Evolutionary conservation across 2,329 filamentous ascomycete species (phyloP).

Genomic region (Didymella pinodella): DNA sequence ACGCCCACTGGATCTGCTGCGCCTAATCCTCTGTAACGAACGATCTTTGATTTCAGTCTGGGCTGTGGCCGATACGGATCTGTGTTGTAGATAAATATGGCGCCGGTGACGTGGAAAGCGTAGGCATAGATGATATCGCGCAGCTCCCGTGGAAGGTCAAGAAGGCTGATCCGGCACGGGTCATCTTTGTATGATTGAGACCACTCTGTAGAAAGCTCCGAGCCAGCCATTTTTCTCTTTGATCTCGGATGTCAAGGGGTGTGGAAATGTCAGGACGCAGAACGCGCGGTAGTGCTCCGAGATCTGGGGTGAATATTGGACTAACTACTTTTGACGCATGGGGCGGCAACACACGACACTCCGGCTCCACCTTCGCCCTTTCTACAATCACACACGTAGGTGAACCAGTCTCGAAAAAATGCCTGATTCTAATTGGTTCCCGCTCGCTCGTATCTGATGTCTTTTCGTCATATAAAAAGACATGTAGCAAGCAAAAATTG

Average conservation of each 20-base stretch:
- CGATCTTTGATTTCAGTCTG: conserved; percentile 26
- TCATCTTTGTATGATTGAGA: conserved; percentile 30
- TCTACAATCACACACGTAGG: background rate
- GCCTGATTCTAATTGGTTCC: no score
- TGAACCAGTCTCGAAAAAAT: no score
- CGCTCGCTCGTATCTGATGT: background rate
- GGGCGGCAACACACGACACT: conserved; percentile 2
- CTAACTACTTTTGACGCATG: conserved; percentile 11
- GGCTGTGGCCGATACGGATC: conserved; percentile 24
- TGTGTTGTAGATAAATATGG: conserved; percentile 39
- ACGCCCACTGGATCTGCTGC: conserved; percentile 35
- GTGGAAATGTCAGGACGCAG: background rate
- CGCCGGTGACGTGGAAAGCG: conserved; percentile 35
- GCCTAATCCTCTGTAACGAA: conserved; percentile 36
- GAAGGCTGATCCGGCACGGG: conserved; percentile 27
- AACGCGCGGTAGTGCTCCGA: background rate
- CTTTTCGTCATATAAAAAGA: conserved; percentile 5
- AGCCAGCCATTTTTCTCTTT: background rate
- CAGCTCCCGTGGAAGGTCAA: conserved; percentile 46
- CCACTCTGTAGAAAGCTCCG: conserved; percentile 27
- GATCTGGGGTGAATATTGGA: conserved; percentile 8
- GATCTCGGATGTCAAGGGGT: background rate
- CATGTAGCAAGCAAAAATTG: conserved; percentile 14
- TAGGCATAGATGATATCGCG: conserved; percentile 38
- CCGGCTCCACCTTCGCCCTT: conserved; percentile 6